These are phyloP conservation scores for Suhomyces yuchorum DNA, from an alignment of 1,139 yeast genomes.

Conservation along the genomic window DNA sequence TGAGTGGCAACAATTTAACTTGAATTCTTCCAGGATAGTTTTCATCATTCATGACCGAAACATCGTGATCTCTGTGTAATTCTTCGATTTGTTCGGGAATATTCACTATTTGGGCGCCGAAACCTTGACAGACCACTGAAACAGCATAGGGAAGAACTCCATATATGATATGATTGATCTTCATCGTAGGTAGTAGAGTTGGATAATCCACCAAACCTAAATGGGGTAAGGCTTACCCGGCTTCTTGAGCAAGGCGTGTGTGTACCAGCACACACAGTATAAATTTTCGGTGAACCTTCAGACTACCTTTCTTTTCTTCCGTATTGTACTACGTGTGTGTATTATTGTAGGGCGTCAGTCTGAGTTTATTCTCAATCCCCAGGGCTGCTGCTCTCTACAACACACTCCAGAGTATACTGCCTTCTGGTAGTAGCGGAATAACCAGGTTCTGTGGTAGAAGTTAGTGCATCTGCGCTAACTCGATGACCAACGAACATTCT, in stretches of 20 bases:
- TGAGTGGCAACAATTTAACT: constrained; percentile 27
- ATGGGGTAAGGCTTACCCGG: constrained; percentile 13
- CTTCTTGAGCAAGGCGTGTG: constrained; percentile 1
- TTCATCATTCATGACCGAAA: constrained; percentile 35
- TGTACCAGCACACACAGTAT: constrained; percentile 8
- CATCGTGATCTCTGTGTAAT: constrained; percentile 21
- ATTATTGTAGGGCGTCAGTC: constrained; percentile 56
- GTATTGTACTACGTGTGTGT: constrained; percentile 53
- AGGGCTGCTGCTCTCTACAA: constrained; percentile 56
- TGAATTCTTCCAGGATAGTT: constrained; percentile 40
- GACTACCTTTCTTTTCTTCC: constrained; percentile 22
- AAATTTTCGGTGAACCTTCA: constrained; percentile 9
- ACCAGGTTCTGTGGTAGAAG: constrained; percentile 38
- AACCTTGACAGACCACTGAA: constrained; percentile 6
- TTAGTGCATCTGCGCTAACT: constrained; percentile 6
- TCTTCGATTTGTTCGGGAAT: constrained; percentile 30
- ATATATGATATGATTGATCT: not conserved
- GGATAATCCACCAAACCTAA: not conserved
- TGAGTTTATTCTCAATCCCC: constrained; percentile 25
- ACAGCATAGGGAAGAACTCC: constrained; percentile 1
- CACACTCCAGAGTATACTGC: constrained; percentile 53
- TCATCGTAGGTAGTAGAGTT: not conserved
- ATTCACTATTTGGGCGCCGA: constrained; percentile 22
- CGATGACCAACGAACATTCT: constrained; percentile 45
- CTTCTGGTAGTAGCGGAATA: constrained; percentile 44